These are phyloP conservation scores for Clonostachys chloroleuca DNA, from an alignment of 2,329 filamentous ascomycete species.

Conservation along the genomic window DNA sequence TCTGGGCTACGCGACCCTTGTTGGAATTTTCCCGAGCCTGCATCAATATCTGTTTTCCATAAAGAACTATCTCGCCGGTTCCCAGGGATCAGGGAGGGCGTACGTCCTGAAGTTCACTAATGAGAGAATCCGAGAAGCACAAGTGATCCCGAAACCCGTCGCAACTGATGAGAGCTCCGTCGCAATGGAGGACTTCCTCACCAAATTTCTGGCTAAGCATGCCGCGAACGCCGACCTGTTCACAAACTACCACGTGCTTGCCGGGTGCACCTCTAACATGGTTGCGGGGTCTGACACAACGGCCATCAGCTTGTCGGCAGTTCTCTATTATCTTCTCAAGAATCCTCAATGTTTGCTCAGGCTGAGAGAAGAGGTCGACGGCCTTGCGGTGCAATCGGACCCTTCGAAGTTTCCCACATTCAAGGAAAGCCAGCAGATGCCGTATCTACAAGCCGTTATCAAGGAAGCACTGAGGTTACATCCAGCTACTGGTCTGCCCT, in stretches of 20 bases:
- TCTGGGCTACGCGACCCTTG: slow-evolving; percentile 13
- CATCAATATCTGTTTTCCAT: slow-evolving; percentile 10
- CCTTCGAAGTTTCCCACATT: slow-evolving; percentile 16
- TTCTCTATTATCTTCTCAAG: slow-evolving; percentile 38
- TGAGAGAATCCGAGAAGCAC: slow-evolving; percentile 1
- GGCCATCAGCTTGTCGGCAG: slow-evolving; percentile 35
- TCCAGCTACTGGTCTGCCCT: slow-evolving; percentile 38
- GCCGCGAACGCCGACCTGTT: slow-evolving; percentile 32
- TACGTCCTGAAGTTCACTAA: slow-evolving; percentile 17
- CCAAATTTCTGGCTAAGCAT: slow-evolving; percentile 24
- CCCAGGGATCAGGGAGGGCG: slow-evolving; percentile 13
- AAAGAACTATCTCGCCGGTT: slow-evolving; percentile 7
- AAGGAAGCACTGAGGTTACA: slow-evolving; percentile 49
- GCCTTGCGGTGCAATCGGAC: slow-evolving; percentile 2
- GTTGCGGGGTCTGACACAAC: slow-evolving; percentile 39
- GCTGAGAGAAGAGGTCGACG: slow-evolving; percentile 14
- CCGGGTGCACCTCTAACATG: slow-evolving; percentile 22
- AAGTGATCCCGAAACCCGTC: slow-evolving; percentile 1
- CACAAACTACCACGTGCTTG: slow-evolving; percentile 24
- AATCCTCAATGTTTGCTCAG: slow-evolving; percentile 11
- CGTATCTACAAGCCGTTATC: slow-evolving; percentile 48
- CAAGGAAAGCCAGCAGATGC: slow-evolving; percentile 31
- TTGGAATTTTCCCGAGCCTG: slow-evolving; percentile 11
- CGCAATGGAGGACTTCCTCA: neutral
- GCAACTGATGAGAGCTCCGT: neutral